Conservation (phyloP, 176 grass and related monocot species). For the Zoysia pacifica region DNA sequence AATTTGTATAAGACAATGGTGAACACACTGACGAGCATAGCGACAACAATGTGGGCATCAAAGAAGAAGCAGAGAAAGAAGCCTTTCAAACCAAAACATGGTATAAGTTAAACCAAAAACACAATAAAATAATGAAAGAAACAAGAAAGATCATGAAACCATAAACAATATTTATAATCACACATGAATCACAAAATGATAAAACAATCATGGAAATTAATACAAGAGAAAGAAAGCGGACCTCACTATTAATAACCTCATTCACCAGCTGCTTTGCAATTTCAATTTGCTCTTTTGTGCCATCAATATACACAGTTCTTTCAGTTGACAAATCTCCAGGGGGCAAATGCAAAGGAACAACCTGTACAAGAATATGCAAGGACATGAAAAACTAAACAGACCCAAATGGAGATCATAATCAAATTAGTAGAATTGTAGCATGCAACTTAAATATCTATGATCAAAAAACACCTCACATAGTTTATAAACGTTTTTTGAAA, state of each 20-base stretch:
- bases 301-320: constrained; percentile 94
- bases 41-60: neutral
- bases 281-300: constrained; percentile 90
- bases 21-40: neutral
- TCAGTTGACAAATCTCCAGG: constrained; percentile 81
- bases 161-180: constrained; percentile 29
- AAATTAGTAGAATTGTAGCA: neutral
- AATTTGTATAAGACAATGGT: neutral
- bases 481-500: neutral
- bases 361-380: constrained; percentile 49
- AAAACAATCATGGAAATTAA: constrained; percentile 30
- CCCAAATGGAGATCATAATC: neutral
- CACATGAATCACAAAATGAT: constrained; percentile 22
- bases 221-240: constrained; percentile 41
- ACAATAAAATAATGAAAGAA: constrained; percentile 13
- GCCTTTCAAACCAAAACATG: neutral
- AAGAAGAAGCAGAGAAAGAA: constrained; percentile 25
- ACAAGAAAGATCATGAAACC: constrained; percentile 1
- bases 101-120: constrained; percentile 3
- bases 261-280: constrained; percentile 82
- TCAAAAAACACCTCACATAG: neutral
- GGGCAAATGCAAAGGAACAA: constrained; percentile 89
- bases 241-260: constrained; percentile 97
- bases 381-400: constrained; percentile 7
- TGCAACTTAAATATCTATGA: neutral